phyloP scores from a whole-genome alignment of 306 rosid species.

The Corylus avellana region DNA sequence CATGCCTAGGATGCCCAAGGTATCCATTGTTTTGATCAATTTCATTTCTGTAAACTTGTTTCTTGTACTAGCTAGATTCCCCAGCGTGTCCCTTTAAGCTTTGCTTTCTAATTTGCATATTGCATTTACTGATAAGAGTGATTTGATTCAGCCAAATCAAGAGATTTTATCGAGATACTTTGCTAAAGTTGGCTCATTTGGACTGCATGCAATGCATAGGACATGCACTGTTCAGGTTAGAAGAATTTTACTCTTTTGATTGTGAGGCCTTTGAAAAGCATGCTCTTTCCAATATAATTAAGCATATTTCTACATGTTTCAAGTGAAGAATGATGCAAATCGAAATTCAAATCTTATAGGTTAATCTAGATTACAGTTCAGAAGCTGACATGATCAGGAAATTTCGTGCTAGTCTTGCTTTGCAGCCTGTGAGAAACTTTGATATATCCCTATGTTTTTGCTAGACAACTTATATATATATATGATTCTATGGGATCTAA shows the following conservation, averaged over 20 bases:
- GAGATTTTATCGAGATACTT: too few relatives aligned
- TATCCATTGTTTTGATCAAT: conserved; percentile 20
- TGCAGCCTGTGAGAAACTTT: conserved; percentile 83
- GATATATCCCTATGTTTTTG: conserved; percentile 15
- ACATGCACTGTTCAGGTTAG: conserved; percentile 98
- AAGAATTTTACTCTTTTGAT: conserved; percentile 1
- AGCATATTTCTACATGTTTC: conserved; percentile 5
- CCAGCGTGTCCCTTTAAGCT: too few relatives aligned
- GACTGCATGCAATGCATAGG: conserved; percentile 95
- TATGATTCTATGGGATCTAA: conserved; percentile 26
- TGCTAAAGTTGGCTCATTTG: conserved; percentile 79
- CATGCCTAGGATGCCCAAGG: conserved; percentile 99
- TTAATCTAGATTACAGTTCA: conserved; percentile 91
- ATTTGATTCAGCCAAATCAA: too few relatives aligned
- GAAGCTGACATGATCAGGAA: conserved; percentile 95
- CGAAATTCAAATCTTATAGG: conserved; percentile 45
- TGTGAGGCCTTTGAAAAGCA: neutral
- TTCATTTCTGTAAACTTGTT: too few relatives aligned
- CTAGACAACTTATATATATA: conserved; percentile 1
- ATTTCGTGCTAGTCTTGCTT: conserved; percentile 88
- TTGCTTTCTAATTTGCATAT: too few relatives aligned
- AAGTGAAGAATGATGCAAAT: conserved; percentile 19
- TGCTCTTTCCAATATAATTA: conserved; percentile 17
- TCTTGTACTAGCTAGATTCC: too few relatives aligned
- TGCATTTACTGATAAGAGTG: too few relatives aligned